These are phyloP conservation scores for Penicillium crustosum DNA, from an alignment of 2,329 filamentous ascomycete genomes.

Conservation along the genomic window DNA sequence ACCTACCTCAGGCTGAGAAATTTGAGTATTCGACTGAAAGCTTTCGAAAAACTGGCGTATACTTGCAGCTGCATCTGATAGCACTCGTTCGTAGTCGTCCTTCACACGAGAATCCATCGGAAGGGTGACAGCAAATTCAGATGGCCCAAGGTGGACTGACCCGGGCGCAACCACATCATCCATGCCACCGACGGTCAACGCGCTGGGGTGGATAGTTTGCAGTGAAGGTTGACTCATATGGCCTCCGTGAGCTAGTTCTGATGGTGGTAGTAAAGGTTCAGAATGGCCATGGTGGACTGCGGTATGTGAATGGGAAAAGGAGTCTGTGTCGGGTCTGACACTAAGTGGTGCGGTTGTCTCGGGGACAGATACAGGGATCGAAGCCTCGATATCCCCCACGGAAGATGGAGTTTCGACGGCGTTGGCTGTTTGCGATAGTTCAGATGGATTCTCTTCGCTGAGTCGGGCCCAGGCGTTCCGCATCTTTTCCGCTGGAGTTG, in stretches of 20 bases:
- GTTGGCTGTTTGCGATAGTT: constrained; percentile 22
- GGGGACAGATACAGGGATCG: constrained; percentile 27
- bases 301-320: constrained; percentile 23
- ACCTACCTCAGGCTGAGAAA: constrained; percentile 30
- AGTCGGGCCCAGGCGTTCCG: constrained; percentile 32
- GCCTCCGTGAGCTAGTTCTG: constrained; percentile 26
- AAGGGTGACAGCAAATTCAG: constrained; percentile 43
- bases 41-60: constrained; percentile 33
- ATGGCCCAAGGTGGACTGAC: constrained; percentile 38
- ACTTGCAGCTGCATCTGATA: constrained; percentile 29
- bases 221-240: constrained; percentile 20
- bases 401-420: constrained; percentile 45
- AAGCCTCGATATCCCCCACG: constrained; percentile 41
- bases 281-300: constrained; percentile 25
- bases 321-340: constrained; percentile 35
- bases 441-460: constrained; percentile 22
- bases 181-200: constrained; percentile 30
- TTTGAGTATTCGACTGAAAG: constrained; percentile 16
- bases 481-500: constrained; percentile 35
- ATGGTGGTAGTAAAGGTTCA: constrained; percentile 29
- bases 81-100: constrained; percentile 41
- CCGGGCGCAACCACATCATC: constrained; percentile 32
- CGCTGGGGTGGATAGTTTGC: constrained; percentile 42
- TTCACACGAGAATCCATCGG: constrained; percentile 47
- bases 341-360: constrained; percentile 38